phyloP scores from a whole-genome alignment of 2,329 filamentous ascomycete species.

The Fusarium sp. region DNA sequence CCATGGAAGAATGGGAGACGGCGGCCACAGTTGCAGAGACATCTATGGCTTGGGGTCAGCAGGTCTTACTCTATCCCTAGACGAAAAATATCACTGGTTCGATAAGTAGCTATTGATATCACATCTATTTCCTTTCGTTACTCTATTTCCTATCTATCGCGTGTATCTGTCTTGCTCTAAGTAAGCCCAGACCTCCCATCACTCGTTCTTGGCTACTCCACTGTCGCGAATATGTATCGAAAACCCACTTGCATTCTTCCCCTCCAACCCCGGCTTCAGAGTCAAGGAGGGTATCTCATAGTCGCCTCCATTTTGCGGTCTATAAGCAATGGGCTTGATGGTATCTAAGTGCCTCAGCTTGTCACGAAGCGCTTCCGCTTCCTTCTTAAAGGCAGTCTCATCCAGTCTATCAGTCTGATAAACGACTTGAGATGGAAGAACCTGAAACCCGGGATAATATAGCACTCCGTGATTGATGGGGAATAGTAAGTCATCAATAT shows the following conservation, averaged over 20 bases:
- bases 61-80: constrained; percentile 11
- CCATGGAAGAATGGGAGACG: constrained; percentile 22
- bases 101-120: neutral
- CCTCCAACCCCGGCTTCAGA: neutral
- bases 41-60: constrained; percentile 22
- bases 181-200: too few species aligned
- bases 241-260: neutral
- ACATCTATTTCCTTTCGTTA: neutral
- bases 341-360: neutral
- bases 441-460: constrained; percentile 10
- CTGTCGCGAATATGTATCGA: neutral
- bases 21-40: constrained; percentile 5
- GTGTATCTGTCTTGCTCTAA: neutral
- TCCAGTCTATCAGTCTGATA: neutral
- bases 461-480: constrained; percentile 17
- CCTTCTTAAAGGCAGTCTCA: neutral
- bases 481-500: constrained; percentile 17
- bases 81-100: fast-evolving
- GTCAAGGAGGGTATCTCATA: constrained; percentile 20
- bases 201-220: neutral
- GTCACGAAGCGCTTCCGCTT: neutral
- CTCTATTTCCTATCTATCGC: neutral
- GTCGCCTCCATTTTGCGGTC: constrained; percentile 11
- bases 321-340: constrained; percentile 2
- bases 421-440: constrained; percentile 13